These are phyloP conservation scores for Castanea sativa DNA, from an alignment of 306 rosid genomes.

Conservation along the genomic window DNA sequence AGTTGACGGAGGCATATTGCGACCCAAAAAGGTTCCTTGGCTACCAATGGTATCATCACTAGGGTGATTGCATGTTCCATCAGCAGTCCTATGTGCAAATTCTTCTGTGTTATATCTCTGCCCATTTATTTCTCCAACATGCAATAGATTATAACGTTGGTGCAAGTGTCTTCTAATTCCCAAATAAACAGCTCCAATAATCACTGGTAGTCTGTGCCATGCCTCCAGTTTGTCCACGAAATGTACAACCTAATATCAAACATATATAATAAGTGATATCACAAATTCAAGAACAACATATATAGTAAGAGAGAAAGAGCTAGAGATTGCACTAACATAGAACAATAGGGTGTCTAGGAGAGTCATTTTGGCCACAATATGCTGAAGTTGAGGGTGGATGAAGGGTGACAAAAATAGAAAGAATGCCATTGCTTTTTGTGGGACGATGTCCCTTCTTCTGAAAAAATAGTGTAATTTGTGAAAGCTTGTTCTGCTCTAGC, in stretches of 20 bases:
- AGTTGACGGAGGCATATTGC: slow-evolving; percentile 68
- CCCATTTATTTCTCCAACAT: slow-evolving; percentile 47
- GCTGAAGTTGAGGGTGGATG: slow-evolving; percentile 55
- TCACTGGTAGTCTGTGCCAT: slow-evolving; percentile 75
- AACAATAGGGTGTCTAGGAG: slow-evolving; percentile 50
- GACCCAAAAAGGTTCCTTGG: slow-evolving; percentile 61
- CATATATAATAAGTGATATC: not conserved
- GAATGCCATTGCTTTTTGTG: slow-evolving; percentile 25
- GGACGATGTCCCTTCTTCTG: too few relatives aligned
- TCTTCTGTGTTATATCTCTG: slow-evolving; percentile 36
- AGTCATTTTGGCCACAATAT: slow-evolving; percentile 52
- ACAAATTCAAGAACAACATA: too few relatives aligned
- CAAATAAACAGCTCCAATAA: slow-evolving; percentile 54
- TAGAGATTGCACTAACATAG: slow-evolving; percentile 33
- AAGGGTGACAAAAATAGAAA: slow-evolving; percentile 38
- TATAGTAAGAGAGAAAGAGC: not conserved
- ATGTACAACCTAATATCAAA: slow-evolving; percentile 42
- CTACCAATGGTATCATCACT: slow-evolving; percentile 51
- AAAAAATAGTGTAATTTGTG: too few relatives aligned
- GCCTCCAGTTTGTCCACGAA: slow-evolving; percentile 56
- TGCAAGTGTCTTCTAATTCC: slow-evolving; percentile 73
- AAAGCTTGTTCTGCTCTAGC: too few relatives aligned
- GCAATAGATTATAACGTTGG: slow-evolving; percentile 57
- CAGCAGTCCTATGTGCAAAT: slow-evolving; percentile 48
- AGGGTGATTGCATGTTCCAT: slow-evolving; percentile 65